phyloP scores from a whole-genome alignment of 1,284 basidiomycete species.

The Ganoderma boninense region DNA sequence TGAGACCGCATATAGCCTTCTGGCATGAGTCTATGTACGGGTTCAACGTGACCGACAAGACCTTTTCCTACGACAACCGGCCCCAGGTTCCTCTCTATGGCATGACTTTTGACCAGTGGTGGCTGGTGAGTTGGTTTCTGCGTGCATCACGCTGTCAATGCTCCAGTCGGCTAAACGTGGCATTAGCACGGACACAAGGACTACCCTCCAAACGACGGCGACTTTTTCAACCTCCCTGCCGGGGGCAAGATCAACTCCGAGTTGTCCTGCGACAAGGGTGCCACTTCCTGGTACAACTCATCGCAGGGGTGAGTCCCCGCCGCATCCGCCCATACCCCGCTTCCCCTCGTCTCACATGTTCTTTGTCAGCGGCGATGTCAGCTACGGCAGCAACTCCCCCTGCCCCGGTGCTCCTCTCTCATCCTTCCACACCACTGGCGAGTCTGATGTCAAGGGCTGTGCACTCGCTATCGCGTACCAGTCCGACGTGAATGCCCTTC shows the following conservation, averaged over 20 bases:
- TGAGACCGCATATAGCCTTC: slow-evolving; percentile 34
- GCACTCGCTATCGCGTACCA: slow-evolving; percentile 79
- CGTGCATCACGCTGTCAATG: not conserved
- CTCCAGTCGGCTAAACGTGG: not conserved
- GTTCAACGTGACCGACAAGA: slow-evolving; percentile 63
- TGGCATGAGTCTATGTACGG: slow-evolving; percentile 52
- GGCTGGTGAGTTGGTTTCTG: slow-evolving; percentile 55
- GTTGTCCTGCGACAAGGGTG: slow-evolving; percentile 65
- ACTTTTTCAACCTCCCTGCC: slow-evolving; percentile 67
- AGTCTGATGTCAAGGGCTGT: slow-evolving; percentile 68
- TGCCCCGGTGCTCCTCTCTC: slow-evolving; percentile 56
- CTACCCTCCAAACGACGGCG: slow-evolving; percentile 61
- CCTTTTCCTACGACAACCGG: slow-evolving; percentile 63
- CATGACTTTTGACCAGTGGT: slow-evolving; percentile 70
- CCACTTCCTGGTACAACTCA: slow-evolving; percentile 58
- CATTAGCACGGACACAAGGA: slow-evolving; percentile 59
- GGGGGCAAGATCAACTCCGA: slow-evolving; percentile 58
- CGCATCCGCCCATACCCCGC: not conserved
- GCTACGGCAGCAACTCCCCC: slow-evolving; percentile 50
- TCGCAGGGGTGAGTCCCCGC: slow-evolving; percentile 44
- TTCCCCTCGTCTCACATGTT: not conserved
- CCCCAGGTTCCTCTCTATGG: slow-evolving; percentile 62
- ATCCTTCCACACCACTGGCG: slow-evolving; percentile 61
- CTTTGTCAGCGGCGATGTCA: slow-evolving; percentile 53
- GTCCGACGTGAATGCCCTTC: slow-evolving; percentile 56